These are phyloP conservation scores for Colletotrichum incanum DNA, from an alignment of 2,329 filamentous ascomycete species.

Conservation along the genomic window DNA sequence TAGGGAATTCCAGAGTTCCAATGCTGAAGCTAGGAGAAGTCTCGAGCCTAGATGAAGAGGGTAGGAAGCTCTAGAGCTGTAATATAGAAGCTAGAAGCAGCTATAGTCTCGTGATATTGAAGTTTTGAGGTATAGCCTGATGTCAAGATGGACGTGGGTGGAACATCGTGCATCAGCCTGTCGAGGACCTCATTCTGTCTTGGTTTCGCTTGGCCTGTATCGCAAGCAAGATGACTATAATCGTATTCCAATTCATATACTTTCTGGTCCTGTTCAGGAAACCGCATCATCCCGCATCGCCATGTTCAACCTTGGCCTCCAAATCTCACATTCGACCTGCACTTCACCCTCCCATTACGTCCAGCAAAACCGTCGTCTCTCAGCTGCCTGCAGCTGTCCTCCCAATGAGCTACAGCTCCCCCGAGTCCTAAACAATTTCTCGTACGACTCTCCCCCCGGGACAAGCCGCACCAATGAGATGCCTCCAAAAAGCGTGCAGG, in stretches of 20 bases:
- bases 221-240: neutral
- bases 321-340: neutral
- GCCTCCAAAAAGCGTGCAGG: constrained; percentile 20
- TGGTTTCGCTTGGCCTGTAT: neutral
- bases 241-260: neutral
- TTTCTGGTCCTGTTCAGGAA: neutral
- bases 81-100: too few relatives aligned
- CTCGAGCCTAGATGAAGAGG: too few relatives aligned
- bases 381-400: neutral
- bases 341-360: neutral
- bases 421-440: neutral
- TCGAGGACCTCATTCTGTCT: neutral
- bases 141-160: too few relatives aligned
- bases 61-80: too few relatives aligned
- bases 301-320: neutral
- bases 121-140: too few relatives aligned
- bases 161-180: too few relatives aligned
- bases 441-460: constrained; percentile 21
- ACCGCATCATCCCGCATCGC: neutral
- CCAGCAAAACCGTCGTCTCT: neutral
- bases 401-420: neutral
- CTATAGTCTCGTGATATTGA: too few relatives aligned
- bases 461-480: constrained; percentile 33
- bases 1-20: too few relatives aligned
- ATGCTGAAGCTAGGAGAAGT: too few relatives aligned